Base-by-base conservation (phyloP, 805 yeast species). In the Teunomyces gatunensis region DNA sequence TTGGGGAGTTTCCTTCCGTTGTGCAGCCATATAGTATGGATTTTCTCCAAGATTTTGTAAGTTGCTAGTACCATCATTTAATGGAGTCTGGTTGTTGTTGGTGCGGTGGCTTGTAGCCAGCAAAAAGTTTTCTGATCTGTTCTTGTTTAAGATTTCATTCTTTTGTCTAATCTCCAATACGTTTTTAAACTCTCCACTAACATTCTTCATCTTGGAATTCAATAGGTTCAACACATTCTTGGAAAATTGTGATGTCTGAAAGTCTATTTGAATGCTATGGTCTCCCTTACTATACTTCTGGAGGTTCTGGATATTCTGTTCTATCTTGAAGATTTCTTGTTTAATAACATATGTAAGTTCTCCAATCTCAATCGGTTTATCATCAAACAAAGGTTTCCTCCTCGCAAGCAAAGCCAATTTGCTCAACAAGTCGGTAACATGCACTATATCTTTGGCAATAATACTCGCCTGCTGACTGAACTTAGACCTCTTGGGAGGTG, bases 281-380 rank as follows among this genome's bases (percentile, higher is more conserved):
- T 71, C 77, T 28, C 77, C 78, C 53, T 71, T 71, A 39, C 75
- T 75, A 55, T 69, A 78, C 49, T 68, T 68, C 62, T 85, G 89
- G 49, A 85, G 69, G 47, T 74, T 80, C 57, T 82, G 83, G 54
- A 87, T 75, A 51, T 77, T 77, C 58, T 84, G 82, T 59, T 88
- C 96, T 53, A 94, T 82, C 54, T 82, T 81, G 61, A 90, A 84
- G 44, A 94, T 83, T 59, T 87, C 96, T 64, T 94, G 97, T 53
- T 86, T 87, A 51, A 86, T 84, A 36, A 90, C 85, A 55, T 84
- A 87, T 0, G 99, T 91, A 53, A 94, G 73, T 64, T 94, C 97
- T 17, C 91, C 88, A 53, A 94, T 89, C 61, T 94, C 98, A 12
- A 89, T 84, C 0, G 98, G 97, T 55, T 87, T 84, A 67, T 94